phyloP scores from a whole-genome alignment of 768 basidiomycete species.

The Dendrothele bispora region DNA sequence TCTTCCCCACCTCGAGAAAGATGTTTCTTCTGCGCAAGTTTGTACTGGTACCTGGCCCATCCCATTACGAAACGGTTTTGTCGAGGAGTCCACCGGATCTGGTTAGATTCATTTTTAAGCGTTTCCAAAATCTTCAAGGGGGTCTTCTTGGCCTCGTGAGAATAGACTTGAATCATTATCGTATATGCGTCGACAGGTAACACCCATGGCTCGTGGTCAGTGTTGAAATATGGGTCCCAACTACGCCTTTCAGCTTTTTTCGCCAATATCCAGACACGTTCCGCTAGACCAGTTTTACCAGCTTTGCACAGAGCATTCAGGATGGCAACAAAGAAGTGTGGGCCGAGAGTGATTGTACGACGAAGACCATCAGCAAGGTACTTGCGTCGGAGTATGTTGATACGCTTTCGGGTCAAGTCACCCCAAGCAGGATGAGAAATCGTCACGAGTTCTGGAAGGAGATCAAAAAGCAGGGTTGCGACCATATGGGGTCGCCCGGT shows the following conservation, averaged over 20 bases:
- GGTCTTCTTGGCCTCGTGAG: conserved; percentile 37
- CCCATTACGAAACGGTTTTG: conserved; percentile 33
- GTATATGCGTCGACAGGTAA: conserved; percentile 71
- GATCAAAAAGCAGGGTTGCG: conserved; percentile 44
- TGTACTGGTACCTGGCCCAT: conserved; percentile 19
- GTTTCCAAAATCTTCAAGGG: too few relatives aligned
- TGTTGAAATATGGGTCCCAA: conserved; percentile 31
- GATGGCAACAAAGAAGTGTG: conserved; percentile 56
- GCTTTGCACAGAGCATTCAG: conserved; percentile 62
- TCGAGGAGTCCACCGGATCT: conserved; percentile 14
- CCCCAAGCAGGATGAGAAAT: conserved; percentile 40
- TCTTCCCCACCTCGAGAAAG: conserved; percentile 20
- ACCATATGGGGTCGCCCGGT: conserved; percentile 48
- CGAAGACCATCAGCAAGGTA: conserved; percentile 24
- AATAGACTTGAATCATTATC: conserved; percentile 66
- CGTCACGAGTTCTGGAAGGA: conserved; percentile 54
- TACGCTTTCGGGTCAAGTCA: conserved; percentile 13
- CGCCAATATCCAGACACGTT: conserved; percentile 65
- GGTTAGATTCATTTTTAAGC: too few relatives aligned
- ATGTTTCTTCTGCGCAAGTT: conserved; percentile 16
- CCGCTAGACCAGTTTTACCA: conserved; percentile 52
- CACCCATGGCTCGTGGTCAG: conserved; percentile 52
- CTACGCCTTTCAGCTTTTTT: conserved; percentile 59
- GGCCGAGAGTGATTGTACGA: conserved; percentile 53
- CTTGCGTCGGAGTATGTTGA: conserved; percentile 18